Conservation (phyloP, 140 eudicot genomes). For the Erigeron philadelphicus region DNA sequence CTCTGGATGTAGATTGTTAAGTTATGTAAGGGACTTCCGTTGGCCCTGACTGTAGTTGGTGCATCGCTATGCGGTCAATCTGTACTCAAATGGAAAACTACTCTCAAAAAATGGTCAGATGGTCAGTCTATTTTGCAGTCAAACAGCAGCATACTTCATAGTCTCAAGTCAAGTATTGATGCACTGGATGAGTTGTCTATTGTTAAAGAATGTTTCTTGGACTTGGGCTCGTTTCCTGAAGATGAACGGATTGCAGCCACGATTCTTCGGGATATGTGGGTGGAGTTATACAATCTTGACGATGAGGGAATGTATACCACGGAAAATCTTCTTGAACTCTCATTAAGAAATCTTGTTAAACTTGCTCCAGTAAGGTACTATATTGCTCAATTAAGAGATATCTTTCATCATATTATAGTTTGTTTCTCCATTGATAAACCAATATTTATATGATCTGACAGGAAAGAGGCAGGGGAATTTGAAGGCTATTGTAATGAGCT, state of each 20-base stretch:
- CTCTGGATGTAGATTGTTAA: conserved; percentile 28
- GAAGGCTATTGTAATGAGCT: conserved; percentile 26
- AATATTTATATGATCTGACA: neutral
- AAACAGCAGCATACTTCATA: conserved; percentile 1
- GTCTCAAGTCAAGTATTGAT: conserved; percentile 27
- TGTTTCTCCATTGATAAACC: neutral
- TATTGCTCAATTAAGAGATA: neutral
- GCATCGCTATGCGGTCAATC: conserved; percentile 24
- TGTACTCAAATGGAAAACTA: conserved; percentile 9
- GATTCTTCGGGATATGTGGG: conserved; percentile 33
- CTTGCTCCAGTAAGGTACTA: conserved; percentile 31
- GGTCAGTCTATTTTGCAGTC: conserved; percentile 16
- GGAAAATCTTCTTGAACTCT: conserved; percentile 19
- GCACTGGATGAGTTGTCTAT: conserved; percentile 24
- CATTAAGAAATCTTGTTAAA: conserved; percentile 24
- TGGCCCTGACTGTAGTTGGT: conserved; percentile 34
- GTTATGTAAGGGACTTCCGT: conserved; percentile 31
- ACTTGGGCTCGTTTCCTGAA: conserved; percentile 38
- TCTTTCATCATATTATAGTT: neutral
- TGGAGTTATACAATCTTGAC: conserved; percentile 28
- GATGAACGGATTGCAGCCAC: conserved; percentile 29
- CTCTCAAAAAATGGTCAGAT: conserved; percentile 19
- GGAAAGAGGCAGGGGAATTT: conserved; percentile 28
- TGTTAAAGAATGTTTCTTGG: conserved; percentile 32
- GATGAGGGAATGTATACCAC: conserved; percentile 27